Percentiles rank a stretch among this genome's conserved stretches.
Evolutionary conservation across 345 rosid species (phyloP).

Genomic region (Capsella bursapastoris): DNA sequence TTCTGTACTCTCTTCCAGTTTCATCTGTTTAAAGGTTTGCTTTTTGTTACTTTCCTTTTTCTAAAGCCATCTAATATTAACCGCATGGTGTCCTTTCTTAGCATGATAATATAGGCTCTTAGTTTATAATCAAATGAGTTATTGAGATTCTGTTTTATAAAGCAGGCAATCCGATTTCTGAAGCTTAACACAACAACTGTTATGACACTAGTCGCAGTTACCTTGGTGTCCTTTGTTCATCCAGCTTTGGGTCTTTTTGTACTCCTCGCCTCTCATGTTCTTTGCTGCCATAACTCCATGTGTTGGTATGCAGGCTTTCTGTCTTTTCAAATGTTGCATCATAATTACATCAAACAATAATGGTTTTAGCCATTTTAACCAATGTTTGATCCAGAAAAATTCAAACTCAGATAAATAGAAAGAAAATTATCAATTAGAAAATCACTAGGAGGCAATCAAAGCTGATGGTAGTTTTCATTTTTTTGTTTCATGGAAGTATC

Average conservation of each 20-base stretch:
- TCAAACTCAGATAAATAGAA: not conserved
- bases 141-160: constrained; percentile 35
- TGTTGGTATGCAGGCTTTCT: constrained; percentile 61
- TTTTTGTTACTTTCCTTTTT: constrained; percentile 30
- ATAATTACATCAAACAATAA: not conserved
- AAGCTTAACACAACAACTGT: constrained; percentile 63
- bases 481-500: constrained; percentile 59
- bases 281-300: constrained; percentile 77
- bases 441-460: constrained; percentile 34
- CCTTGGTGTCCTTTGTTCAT: constrained; percentile 75
- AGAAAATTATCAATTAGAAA: constrained; percentile 21
- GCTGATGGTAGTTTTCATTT: constrained; percentile 34
- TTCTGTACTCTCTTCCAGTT: constrained; percentile 63
- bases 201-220: constrained; percentile 59
- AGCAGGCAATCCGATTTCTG: constrained; percentile 75
- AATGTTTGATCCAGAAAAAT: not conserved
- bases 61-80: constrained; percentile 6
- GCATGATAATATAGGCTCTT: constrained; percentile 9
- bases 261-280: constrained; percentile 65
- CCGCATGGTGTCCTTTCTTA: constrained; percentile 1
- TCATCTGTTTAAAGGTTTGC: constrained; percentile 67
- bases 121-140: constrained; percentile 10
- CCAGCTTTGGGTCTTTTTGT: constrained; percentile 86
- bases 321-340: not conserved
- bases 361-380: not conserved